phyloP scores from a whole-genome alignment of 805 yeast genomes.

The Candida silvatica region DNA sequence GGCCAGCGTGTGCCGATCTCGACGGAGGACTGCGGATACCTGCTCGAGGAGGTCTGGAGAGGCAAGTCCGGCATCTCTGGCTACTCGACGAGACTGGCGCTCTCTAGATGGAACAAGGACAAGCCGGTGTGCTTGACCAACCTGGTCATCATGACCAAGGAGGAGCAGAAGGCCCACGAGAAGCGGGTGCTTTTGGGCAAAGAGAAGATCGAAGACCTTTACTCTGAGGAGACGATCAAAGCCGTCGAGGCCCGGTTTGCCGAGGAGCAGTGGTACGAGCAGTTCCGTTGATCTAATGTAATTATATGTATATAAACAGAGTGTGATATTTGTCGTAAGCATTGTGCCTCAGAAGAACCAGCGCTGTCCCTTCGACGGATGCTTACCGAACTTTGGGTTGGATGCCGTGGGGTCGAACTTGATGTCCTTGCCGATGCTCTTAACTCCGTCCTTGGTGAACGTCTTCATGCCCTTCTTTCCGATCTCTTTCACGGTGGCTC shows the following conservation, averaged over 20 bases:
- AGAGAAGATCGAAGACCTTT: slow-evolving; percentile 54
- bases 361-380: slow-evolving; percentile 40
- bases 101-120: slow-evolving; percentile 78
- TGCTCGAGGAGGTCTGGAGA: slow-evolving; percentile 85
- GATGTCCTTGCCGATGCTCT: slow-evolving; percentile 7
- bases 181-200: slow-evolving; percentile 61
- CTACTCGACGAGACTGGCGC: slow-evolving; percentile 67
- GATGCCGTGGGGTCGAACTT: slow-evolving; percentile 32
- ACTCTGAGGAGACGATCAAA: slow-evolving; percentile 47
- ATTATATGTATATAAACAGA: neutral
- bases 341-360: slow-evolving; percentile 46
- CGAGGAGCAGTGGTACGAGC: slow-evolving; percentile 68
- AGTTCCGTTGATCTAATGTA: slow-evolving; percentile 28
- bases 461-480: slow-evolving; percentile 20
- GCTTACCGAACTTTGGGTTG: slow-evolving; percentile 42
- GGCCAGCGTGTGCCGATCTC: slow-evolving; percentile 75
- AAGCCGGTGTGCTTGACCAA: slow-evolving; percentile 64
- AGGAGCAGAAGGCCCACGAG: slow-evolving; percentile 80
- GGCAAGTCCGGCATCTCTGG: slow-evolving; percentile 89
- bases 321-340: too few species aligned
- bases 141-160: slow-evolving; percentile 80
- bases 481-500: slow-evolving; percentile 22
- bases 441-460: slow-evolving; percentile 16
- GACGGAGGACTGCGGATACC: slow-evolving; percentile 64
- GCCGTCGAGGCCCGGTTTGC: slow-evolving; percentile 54